Conservation (phyloP, 129 eudicot genomes). For the Flaveria sonorensis region DNA sequence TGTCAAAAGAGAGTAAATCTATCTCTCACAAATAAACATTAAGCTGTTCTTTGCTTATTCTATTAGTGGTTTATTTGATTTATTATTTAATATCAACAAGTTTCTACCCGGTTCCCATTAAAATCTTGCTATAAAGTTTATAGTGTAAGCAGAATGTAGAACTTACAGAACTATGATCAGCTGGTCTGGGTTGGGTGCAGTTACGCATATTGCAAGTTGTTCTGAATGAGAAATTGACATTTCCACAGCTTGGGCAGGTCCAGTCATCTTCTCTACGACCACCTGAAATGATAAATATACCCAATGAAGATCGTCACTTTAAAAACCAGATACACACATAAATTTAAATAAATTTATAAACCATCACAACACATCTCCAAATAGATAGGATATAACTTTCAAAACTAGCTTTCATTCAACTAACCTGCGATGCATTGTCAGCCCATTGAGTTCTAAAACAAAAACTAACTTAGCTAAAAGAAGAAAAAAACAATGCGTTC, state of each 20-base stretch:
- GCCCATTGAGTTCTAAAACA: background rate
- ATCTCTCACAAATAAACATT: background rate
- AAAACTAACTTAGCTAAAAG: background rate
- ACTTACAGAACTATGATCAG: slow-evolving; percentile 78
- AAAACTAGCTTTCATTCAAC: background rate
- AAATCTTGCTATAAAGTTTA: background rate
- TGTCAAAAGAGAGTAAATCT: background rate
- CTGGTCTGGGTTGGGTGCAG: slow-evolving; percentile 91
- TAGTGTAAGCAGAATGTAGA: slow-evolving; percentile 1
- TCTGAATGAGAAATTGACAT: slow-evolving; percentile 84
- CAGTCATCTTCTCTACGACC: slow-evolving; percentile 96
- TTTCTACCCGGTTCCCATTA: background rate
- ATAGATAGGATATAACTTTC: background rate
- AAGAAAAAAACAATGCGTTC: background rate
- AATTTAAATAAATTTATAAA: background rate
- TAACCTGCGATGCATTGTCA: background rate
- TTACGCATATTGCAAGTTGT: slow-evolving; percentile 94
- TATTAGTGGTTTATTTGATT: background rate
- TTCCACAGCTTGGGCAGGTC: slow-evolving; percentile 95
- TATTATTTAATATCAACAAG: background rate
- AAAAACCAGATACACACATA: background rate
- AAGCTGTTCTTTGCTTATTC: background rate
- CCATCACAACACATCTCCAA: background rate
- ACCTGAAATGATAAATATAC: slow-evolving; percentile 48
- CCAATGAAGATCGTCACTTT: background rate